Base-by-base conservation (phyloP, 495 filamentous ascomycete species). In the Hyphodiscus hymeniophilus region DNA sequence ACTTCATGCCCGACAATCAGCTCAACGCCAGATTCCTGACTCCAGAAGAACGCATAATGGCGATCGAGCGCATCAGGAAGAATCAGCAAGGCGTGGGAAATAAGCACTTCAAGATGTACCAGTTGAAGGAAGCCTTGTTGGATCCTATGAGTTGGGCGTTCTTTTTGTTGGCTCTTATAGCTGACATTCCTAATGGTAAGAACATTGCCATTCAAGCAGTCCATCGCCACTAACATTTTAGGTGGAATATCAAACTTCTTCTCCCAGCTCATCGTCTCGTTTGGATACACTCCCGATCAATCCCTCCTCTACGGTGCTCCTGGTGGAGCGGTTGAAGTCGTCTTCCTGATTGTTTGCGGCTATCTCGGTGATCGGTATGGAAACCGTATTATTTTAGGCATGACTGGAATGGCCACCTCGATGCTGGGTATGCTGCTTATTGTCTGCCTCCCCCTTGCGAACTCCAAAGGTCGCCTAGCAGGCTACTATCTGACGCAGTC, bases 11-110 rank as follows among this genome's bases (percentile, higher is more conserved):
- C 0, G 79, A 83, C 54, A 81, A 77, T 12, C 80, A 80, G 0
- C 74, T 84, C 59, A 74, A 73, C 2, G 79, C 81, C 2, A 75
- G 67, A 40, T 79, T 79, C 31, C 71, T 84, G 22, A 74, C 40
- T 20, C 68, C 73, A 32, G 65, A 68, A 45, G 72, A 84, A 55
- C 77, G 77, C 48, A 64, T 67, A 18, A 66, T 83, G 50, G 77
- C 80, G 38, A 68, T 83, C 5, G 75, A 83, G 55, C 67, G 79
- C 11, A 63, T 84, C n/a, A 63, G 78, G 26, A 69, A 71, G 17
- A 81, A 84, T 45, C 79, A 83, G 56, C 82, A 80, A 0, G 81
- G 81, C 38, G 67, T 84, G 10, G 79, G 82, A 60, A 84, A 81
- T 46, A 77, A 79, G 42, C 66, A 72, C 47, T 72, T 81, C 17